Conservation (phyloP, 73 alveolate species). For the Paramecium primaurelia region DNA sequence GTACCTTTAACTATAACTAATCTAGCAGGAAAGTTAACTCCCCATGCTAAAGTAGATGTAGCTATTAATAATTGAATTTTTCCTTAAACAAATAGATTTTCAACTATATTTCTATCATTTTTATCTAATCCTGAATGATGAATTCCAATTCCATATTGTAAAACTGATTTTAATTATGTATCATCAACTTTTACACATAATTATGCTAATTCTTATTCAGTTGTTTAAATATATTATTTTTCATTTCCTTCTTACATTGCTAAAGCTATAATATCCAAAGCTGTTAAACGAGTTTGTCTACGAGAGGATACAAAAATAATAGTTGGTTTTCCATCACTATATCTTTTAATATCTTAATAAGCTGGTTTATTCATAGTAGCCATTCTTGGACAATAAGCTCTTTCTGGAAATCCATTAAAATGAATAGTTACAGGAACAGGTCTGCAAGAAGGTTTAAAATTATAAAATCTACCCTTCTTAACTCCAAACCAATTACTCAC, state of each 20-base stretch:
- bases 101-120: constrained; percentile 97
- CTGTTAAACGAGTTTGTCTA: constrained; percentile 99
- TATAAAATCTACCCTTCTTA: constrained; percentile 92
- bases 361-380: constrained; percentile 99
- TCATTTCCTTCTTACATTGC: constrained; percentile 66
- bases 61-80: constrained; percentile 95
- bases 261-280: constrained; percentile 93
- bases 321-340: constrained; percentile 92
- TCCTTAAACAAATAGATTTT: constrained; percentile 93
- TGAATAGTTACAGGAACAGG: constrained; percentile 99
- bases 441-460: constrained; percentile 99
- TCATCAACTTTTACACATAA: constrained; percentile 76
- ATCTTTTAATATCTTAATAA: constrained; percentile 93
- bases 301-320: constrained; percentile 93
- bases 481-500: constrained; percentile 99
- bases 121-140: constrained; percentile 99
- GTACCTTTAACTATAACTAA: constrained; percentile 98
- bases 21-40: constrained; percentile 98
- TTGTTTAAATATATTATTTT: constrained; percentile 69
- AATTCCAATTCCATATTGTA: constrained; percentile 96
- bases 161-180: constrained; percentile 81
- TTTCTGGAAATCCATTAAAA: constrained; percentile 98
- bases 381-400: constrained; percentile 96
- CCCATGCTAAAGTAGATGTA: constrained; percentile 99
- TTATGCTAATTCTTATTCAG: constrained; percentile 68